Evolutionary conservation across 306 rosid genomes (phyloP).

Genomic region (Medicago arabica): DNA sequence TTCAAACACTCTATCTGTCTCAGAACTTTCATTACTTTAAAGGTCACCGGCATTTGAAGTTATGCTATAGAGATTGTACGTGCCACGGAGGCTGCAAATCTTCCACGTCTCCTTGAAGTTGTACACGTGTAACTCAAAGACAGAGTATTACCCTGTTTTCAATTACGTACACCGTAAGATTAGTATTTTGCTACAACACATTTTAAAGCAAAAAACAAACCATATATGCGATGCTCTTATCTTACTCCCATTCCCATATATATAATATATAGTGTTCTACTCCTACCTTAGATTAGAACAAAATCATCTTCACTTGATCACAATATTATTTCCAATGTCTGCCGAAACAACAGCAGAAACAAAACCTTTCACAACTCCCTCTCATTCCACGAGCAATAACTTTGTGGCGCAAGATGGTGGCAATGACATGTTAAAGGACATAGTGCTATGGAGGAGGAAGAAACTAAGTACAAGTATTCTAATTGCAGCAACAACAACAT

Average conservation of each 20-base stretch:
- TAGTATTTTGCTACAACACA: not conserved
- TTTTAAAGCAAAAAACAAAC: not conserved
- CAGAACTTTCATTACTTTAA: no score
- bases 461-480: conserved; percentile 45
- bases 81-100: conserved; percentile 48
- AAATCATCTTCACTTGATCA: not conserved
- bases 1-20: no score
- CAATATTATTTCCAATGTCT: conserved; percentile 46
- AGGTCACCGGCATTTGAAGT: no score
- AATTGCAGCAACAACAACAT: conserved; percentile 52
- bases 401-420: conserved; percentile 50
- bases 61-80: no score
- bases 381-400: conserved; percentile 44
- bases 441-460: conserved; percentile 63
- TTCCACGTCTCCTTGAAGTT: conserved; percentile 51
- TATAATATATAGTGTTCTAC: not conserved
- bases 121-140: conserved; percentile 52
- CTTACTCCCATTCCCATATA: no score
- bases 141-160: not conserved
- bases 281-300: not conserved
- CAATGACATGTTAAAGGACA: conserved; percentile 46
- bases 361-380: conserved; percentile 39
- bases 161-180: conserved; percentile 27
- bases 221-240: not conserved
- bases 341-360: conserved; percentile 33